phyloP scores from a whole-genome alignment of 495 filamentous ascomycete genomes.

The Trichoderma orchidacearum region DNA sequence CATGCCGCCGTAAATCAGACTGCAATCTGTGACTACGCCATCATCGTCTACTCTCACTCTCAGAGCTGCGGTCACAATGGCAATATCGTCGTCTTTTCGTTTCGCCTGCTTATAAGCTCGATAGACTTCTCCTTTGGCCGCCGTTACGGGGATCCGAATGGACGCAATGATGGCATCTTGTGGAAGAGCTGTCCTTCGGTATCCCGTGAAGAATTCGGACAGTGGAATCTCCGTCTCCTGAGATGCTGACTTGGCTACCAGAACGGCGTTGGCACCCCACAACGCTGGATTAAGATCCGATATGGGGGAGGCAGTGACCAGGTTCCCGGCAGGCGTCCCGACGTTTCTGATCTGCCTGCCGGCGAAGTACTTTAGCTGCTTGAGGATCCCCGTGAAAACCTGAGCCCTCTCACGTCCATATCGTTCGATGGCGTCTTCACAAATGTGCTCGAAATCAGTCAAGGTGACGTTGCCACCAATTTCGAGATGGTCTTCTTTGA shows the following conservation, averaged over 20 bases:
- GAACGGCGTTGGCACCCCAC: conserved; percentile 66
- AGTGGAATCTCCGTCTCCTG: conserved; percentile 74
- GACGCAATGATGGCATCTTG: conserved; percentile 72
- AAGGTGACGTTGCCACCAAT: conserved; percentile 86
- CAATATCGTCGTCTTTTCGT: conserved; percentile 93
- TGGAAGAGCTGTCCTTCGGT: conserved; percentile 71
- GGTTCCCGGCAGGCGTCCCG: conserved; percentile 86
- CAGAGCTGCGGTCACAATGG: conserved; percentile 79
- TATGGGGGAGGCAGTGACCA: conserved; percentile 91
- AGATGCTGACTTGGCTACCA: conserved; percentile 62
- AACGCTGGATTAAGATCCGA: conserved; percentile 94
- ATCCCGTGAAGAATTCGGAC: conserved; percentile 85
- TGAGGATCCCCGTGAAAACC: conserved; percentile 57
- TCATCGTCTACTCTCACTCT: conserved; percentile 52
- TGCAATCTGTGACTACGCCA: conserved; percentile 52
- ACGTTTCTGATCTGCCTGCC: conserved; percentile 94
- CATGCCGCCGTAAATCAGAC: conserved; percentile 84
- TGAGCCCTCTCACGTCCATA: conserved; percentile 64
- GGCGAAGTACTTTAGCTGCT: conserved; percentile 84
- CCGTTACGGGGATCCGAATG: conserved; percentile 68
- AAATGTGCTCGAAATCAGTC: conserved; percentile 66
- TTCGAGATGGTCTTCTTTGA: conserved; percentile 69
- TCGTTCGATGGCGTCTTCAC: conserved; percentile 60
- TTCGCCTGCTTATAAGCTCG: conserved; percentile 89
- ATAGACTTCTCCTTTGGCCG: conserved; percentile 54